Evolutionary conservation across 1,139 yeast species (phyloP).

Genomic region (Debaryomyces singareniensis): DNA sequence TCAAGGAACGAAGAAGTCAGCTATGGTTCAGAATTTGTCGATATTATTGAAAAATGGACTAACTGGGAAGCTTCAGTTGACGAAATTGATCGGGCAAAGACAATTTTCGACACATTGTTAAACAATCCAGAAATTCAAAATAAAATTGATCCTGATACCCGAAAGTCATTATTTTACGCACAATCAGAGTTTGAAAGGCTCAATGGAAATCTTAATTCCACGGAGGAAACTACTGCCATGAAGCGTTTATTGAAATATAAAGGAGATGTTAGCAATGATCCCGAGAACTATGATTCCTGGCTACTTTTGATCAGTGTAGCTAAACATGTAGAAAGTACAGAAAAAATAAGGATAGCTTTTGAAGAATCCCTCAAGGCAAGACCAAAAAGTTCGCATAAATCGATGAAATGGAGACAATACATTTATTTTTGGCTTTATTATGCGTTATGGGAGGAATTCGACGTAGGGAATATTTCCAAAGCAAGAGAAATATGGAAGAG

Average conservation of each 20-base stretch:
- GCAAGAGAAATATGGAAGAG: constrained; percentile 49
- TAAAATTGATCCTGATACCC: constrained; percentile 35
- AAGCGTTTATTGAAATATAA: constrained; percentile 57
- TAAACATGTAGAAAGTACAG: constrained; percentile 25
- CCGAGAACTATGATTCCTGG: constrained; percentile 72
- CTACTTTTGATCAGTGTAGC: constrained; percentile 60
- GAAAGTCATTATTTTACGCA: constrained; percentile 36
- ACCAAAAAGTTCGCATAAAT: constrained; percentile 27
- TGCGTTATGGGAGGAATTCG: constrained; percentile 58
- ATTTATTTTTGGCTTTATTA: constrained; percentile 65
- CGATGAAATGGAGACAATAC: constrained; percentile 63
- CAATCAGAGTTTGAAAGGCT: constrained; percentile 60
- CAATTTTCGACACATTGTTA: constrained; percentile 52
- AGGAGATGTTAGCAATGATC: constrained; percentile 36
- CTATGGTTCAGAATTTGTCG: constrained; percentile 14
- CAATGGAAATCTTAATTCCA: constrained; percentile 49
- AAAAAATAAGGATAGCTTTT: constrained; percentile 25
- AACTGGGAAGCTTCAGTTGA: constrained; percentile 62
- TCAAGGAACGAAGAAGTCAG: constrained; percentile 12
- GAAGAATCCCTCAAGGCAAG: constrained; percentile 37
- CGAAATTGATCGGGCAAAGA: constrained; percentile 62
- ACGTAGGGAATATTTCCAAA: constrained; percentile 30
- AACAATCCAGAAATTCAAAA: constrained; percentile 18
- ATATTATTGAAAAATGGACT: constrained; percentile 48
- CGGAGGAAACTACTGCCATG: constrained; percentile 44